These are phyloP conservation scores for Oryza meridionalis DNA, from an alignment of 176 grass and related monocot genomes.

Conservation along the genomic window DNA sequence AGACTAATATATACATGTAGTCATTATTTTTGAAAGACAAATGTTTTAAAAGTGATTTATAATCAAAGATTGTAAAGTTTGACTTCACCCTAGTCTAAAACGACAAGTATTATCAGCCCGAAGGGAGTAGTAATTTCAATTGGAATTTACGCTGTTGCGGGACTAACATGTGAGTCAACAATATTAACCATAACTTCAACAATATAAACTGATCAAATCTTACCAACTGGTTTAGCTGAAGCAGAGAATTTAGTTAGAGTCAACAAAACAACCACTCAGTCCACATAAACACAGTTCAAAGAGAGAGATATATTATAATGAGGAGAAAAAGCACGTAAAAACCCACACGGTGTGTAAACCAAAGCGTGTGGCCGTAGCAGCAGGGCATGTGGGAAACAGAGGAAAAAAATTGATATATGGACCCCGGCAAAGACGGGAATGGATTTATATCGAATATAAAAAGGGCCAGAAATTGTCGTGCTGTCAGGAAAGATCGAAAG, in stretches of 20 bases:
- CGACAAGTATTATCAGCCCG: no score
- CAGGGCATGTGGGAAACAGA: conserved; percentile 40
- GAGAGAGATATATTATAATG: not conserved
- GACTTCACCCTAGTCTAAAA: no score
- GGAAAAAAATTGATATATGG: conserved; percentile 17
- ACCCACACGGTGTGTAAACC: conserved; percentile 7
- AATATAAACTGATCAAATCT: no score
- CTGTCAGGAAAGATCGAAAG: conserved; percentile 57
- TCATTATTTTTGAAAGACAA: no score
- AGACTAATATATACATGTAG: no score
- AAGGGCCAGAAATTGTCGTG: conserved; percentile 35
- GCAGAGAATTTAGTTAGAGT: not conserved
- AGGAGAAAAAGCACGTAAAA: conserved; percentile 22
- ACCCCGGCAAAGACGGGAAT: conserved; percentile 46
- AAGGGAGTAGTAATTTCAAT: no score
- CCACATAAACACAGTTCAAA: conserved; percentile 6
- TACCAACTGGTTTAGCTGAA: no score
- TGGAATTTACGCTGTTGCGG: no score
- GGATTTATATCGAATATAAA: conserved; percentile 56
- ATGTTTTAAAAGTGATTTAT: no score
- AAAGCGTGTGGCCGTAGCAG: conserved; percentile 44
- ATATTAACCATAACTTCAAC: no score
- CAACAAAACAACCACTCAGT: not conserved
- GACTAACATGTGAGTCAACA: no score
- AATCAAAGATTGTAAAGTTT: no score